Conservation (phyloP, 139 green algal species). For the Ettlia oleoabundans region DNA sequence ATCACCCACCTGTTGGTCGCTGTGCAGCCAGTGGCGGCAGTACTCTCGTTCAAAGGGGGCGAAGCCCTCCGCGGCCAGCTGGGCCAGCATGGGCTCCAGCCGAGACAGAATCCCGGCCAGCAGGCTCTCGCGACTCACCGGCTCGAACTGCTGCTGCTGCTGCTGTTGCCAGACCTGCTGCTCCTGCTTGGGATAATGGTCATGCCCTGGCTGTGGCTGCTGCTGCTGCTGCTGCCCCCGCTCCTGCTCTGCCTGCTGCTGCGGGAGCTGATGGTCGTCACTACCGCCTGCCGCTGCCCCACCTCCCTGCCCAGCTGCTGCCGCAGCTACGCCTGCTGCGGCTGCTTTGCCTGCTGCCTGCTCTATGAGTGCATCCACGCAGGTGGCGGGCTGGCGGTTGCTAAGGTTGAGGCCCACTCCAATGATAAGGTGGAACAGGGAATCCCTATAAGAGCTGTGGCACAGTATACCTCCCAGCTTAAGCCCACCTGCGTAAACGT, state of each 20-base stretch:
- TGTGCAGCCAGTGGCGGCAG: conserved; percentile 82
- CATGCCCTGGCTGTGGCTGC: neutral
- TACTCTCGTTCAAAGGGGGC: conserved; percentile 73
- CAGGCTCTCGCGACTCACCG: conserved; percentile 47
- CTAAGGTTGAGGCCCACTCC: conserved; percentile 92
- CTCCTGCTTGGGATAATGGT: neutral
- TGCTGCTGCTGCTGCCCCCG: neutral
- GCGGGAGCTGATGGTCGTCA: neutral
- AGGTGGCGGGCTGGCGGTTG: conserved; percentile 92
- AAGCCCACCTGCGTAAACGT: conserved; percentile 81
- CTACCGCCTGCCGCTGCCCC: neutral
- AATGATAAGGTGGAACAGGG: conserved; percentile 73
- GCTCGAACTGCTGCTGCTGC: neutral
- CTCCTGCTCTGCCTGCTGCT: neutral
- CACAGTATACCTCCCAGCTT: conserved; percentile 96
- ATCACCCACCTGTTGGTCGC: conserved; percentile 69
- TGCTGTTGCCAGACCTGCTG: neutral
- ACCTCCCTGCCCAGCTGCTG: too few species aligned
- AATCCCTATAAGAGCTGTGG: conserved; percentile 75
- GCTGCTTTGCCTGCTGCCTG: conserved; percentile 5
- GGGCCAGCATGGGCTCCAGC: conserved; percentile 66
- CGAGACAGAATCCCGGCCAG: conserved; percentile 58
- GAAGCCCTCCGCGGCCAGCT: conserved; percentile 73
- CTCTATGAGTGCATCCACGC: conserved; percentile 77
- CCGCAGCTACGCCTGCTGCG: neutral